A percentile compares a stretch with the other conserved stretches of the same genome.
These are phyloP conservation scores for Plectosphaerella plurivora DNA, from an alignment of 2,329 filamentous ascomycete genomes.

Conservation along the genomic window DNA sequence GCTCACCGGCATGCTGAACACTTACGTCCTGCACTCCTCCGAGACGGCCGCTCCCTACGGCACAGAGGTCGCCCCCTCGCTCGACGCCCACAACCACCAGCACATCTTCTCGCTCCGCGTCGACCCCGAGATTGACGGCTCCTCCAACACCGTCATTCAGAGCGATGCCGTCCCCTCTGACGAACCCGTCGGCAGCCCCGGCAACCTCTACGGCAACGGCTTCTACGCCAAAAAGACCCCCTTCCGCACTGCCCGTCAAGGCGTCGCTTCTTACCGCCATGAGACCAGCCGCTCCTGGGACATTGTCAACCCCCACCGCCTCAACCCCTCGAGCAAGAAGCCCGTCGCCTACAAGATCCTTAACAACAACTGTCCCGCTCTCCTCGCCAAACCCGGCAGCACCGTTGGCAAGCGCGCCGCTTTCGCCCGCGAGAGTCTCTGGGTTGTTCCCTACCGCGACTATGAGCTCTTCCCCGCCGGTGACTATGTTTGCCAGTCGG, in stretches of 20 bases:
- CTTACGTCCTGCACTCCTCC: constrained; percentile 51
- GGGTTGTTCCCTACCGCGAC: constrained; percentile 52
- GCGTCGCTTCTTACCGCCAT: constrained; percentile 3
- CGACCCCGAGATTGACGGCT: constrained; percentile 58
- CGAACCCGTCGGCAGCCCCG: constrained; percentile 3
- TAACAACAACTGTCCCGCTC: constrained; percentile 7
- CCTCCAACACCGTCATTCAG: constrained; percentile 50
- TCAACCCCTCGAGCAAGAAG: constrained; percentile 10
- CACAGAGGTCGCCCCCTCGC: constrained; percentile 46
- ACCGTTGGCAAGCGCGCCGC: constrained; percentile 9
- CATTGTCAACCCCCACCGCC: constrained; percentile 10
- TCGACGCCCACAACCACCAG: constrained; percentile 60
- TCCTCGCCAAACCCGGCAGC: constrained; percentile 9
- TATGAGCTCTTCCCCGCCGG: constrained; percentile 57
- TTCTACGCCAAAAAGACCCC: constrained; percentile 6
- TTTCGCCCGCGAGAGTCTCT: constrained; percentile 26
- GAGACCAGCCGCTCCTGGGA: constrained; percentile 8
- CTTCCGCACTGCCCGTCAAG: constrained; percentile 4
- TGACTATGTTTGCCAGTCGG: constrained; percentile 55
- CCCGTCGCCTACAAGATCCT: constrained; percentile 12
- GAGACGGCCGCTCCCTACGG: constrained; percentile 43
- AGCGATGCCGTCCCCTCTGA: constrained; percentile 20
- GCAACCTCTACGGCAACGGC: constrained; percentile 10
- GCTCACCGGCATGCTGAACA: constrained; percentile 44
- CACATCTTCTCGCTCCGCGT: constrained; percentile 69